phyloP scores from a whole-genome alignment of 2,329 filamentous ascomycete species.

The Cercospora sojina region DNA sequence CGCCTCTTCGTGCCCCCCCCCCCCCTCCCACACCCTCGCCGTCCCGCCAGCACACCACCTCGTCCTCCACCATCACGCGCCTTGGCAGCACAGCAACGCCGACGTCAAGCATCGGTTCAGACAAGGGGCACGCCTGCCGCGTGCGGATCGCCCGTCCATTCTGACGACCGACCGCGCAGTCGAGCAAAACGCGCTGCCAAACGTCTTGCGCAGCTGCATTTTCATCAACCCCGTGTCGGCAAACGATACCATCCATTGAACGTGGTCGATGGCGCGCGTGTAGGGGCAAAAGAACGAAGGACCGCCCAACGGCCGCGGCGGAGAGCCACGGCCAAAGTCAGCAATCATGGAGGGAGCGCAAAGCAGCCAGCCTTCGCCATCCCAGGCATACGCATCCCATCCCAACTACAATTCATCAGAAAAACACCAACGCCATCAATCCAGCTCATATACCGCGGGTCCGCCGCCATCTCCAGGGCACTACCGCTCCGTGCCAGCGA shows the following conservation, averaged over 20 bases:
- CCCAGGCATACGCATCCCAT: constrained; percentile 15
- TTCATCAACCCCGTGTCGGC: not conserved
- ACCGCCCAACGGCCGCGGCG: constrained; percentile 1
- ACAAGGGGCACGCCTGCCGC: constrained; percentile 11
- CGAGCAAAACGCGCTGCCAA: not conserved
- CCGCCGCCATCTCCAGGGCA: constrained; percentile 33
- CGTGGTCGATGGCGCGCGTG: constrained; percentile 17
- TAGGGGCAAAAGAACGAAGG: not conserved
- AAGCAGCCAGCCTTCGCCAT: constrained; percentile 17
- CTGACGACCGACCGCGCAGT: not conserved
- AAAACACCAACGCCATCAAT: constrained; percentile 38
- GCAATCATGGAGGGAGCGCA: constrained; percentile 22
- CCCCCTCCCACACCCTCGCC: not conserved
- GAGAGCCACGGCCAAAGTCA: constrained; percentile 5
- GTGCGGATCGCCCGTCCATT: constrained; percentile 2
- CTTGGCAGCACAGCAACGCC: constrained; percentile 9
- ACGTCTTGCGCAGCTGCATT: not conserved
- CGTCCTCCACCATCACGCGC: constrained; percentile 7
- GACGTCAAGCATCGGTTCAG: constrained; percentile 4
- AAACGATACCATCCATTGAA: not conserved
- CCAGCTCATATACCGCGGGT: constrained; percentile 31
- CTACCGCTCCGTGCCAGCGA: constrained; percentile 39
- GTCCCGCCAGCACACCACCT: constrained; percentile 8
- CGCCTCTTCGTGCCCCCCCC: not conserved
- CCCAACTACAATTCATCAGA: constrained; percentile 16